These are phyloP conservation scores for Colletotrichum eleusines DNA, from an alignment of 2,329 filamentous ascomycete genomes.

Conservation along the genomic window DNA sequence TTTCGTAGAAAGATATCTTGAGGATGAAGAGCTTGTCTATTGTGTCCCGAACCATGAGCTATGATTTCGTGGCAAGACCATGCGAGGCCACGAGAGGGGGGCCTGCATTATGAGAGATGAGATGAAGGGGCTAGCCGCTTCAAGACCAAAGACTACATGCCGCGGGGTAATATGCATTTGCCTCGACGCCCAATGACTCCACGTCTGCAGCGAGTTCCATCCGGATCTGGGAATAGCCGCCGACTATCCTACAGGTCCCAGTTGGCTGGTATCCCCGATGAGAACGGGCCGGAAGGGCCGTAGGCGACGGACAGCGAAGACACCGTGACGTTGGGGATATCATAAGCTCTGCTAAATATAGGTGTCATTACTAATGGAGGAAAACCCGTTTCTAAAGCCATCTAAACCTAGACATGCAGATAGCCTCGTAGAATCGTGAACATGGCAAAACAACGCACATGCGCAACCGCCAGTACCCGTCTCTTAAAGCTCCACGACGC, in stretches of 20 bases:
- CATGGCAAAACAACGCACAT: neutral
- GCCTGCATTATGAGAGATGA: neutral
- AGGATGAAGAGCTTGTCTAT: constrained; percentile 8
- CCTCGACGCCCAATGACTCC: neutral
- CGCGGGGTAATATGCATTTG: neutral
- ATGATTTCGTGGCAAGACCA: neutral
- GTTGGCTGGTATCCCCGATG: constrained; percentile 22
- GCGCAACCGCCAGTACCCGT: neutral
- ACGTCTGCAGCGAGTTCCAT: neutral
- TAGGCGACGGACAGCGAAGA: neutral
- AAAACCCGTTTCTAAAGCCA: constrained; percentile 31
- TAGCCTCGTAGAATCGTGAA: constrained; percentile 30
- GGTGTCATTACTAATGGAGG: neutral
- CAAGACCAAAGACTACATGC: neutral
- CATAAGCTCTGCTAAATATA: neutral
- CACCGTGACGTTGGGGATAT: neutral
- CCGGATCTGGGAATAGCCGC: constrained; percentile 8
- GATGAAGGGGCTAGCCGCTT: neutral
- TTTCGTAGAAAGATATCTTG: neutral
- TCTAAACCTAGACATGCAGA: constrained; percentile 33
- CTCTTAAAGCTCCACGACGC: constrained; percentile 34
- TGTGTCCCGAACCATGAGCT: constrained; percentile 1
- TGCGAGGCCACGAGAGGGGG: neutral
- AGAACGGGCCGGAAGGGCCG: constrained; percentile 16
- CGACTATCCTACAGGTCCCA: constrained; percentile 26